These are phyloP conservation scores for Erigeron philadelphicus DNA, from an alignment of 140 eudicot genomes.

Conservation along the genomic window DNA sequence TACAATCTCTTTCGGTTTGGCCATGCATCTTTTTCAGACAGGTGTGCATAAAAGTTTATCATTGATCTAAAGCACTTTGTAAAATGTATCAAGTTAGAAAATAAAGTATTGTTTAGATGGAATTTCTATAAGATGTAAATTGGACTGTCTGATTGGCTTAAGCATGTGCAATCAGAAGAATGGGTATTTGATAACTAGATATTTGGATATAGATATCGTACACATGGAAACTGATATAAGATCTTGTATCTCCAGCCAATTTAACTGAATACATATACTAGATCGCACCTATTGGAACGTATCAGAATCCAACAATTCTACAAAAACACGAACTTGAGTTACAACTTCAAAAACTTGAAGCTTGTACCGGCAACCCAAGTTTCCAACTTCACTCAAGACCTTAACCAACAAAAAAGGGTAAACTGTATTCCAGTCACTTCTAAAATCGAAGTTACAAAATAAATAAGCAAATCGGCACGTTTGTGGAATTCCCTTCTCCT, in stretches of 20 bases:
- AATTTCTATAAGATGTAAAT: not conserved
- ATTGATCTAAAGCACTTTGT: not conserved
- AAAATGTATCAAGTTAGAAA: no score
- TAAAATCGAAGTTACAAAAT: no score
- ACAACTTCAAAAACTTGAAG: not conserved
- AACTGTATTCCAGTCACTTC: not conserved
- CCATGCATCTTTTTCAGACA: conserved; percentile 4
- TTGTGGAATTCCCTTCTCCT: no score
- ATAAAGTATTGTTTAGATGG: not conserved
- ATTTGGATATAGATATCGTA: no score
- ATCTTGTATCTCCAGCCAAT: no score
- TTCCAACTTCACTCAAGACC: not conserved
- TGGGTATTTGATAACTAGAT: no score
- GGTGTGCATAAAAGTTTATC: not conserved
- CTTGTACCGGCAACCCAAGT: not conserved
- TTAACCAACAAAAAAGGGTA: not conserved
- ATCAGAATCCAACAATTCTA: not conserved
- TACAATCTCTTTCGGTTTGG: conserved; percentile 2
- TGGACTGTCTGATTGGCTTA: not conserved
- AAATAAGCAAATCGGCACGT: no score
- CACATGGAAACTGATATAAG: no score
- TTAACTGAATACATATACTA: no score
- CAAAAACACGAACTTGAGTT: not conserved
- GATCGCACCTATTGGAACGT: not conserved
- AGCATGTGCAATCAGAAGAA: no score